Evolutionary conservation across 2,329 filamentous ascomycete genomes (phyloP), one percentile per base, ranked within the genome.

Genomic region (Diaporthe citrichinensis): DNA sequence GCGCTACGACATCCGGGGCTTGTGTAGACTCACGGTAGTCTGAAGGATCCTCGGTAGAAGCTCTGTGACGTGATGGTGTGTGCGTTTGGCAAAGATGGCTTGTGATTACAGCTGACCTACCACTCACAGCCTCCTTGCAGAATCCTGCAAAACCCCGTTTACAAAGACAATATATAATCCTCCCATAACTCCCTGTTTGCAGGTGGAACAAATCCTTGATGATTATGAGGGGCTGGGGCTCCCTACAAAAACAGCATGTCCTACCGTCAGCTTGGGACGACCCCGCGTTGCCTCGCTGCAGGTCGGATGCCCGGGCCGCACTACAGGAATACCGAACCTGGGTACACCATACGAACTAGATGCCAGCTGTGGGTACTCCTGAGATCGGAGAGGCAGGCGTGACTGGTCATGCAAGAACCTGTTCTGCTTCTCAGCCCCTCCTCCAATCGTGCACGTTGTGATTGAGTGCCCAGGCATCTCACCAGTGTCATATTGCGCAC

Each of bases 281-380:
- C 61, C 61, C 61, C 61, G 61, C 61, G 41, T 49, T 65, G 41
- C 28, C 58, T 65, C 17, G 17, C 17, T 14, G 36, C n/a, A 20
- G 59, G 15, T 46, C 41, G 61, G 39, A 23, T 49, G 5, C 25
- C 25, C 61, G 28, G 61, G 41, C 25, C 61, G 61, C 17, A 65
- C 61, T 31, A 49, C 41, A 49, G 8, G 2, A 31, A 31, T n/a
- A 20, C 41, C 41, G 14, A 44, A 28, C 36, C 20, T 44, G 7
- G 31, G 15, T 62, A 23, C 59, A 62, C 36, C 14, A 44, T 2
- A 59, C 31, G n/a, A 7, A 28, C 1, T 15, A 25, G 25, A 28
- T 55, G 25, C 6, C 55, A 46, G 59, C 59, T 65, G 39, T 65
- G n/a, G 14, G n/a, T 62, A 62, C 62, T 36, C 62, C 23, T 51